Conservation (phyloP, 1,284 basidiomycete species). For the Heterobasidion irregulare region DNA sequence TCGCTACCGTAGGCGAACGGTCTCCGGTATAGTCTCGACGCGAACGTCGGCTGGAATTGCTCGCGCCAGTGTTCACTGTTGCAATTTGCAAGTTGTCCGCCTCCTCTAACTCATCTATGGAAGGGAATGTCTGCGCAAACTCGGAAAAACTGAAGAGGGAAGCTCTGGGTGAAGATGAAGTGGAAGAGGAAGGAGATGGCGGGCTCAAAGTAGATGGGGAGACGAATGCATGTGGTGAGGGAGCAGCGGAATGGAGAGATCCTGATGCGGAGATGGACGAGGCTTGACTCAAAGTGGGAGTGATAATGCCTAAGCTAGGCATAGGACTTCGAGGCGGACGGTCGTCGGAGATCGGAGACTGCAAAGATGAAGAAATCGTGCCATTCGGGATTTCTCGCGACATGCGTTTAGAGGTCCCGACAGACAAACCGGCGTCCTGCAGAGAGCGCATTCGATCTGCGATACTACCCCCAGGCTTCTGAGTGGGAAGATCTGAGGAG, state of each 20-base stretch:
- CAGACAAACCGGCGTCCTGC: constrained; percentile 53
- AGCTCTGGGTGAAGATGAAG: constrained; percentile 28
- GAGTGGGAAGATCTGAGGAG: constrained; percentile 24
- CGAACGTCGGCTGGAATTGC: constrained; percentile 8
- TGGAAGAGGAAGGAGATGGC: constrained; percentile 59
- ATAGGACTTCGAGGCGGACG: constrained; percentile 8
- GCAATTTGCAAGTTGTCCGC: constrained; percentile 37
- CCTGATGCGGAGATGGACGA: constrained; percentile 13
- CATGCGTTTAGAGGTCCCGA: constrained; percentile 41
- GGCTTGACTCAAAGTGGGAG: constrained; percentile 8
- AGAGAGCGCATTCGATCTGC: constrained; percentile 67
- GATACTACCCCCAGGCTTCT: constrained; percentile 45
- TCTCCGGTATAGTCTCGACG: constrained; percentile 3
- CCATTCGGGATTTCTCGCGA: constrained; percentile 38
- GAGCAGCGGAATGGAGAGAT: constrained; percentile 9
- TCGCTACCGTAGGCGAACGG: constrained; percentile 14
- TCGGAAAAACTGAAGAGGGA: constrained; percentile 34
- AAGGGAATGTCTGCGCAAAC: constrained; percentile 58
- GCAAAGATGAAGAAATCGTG: constrained; percentile 23
- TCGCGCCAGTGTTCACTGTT: constrained; percentile 28
- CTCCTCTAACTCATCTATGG: constrained; percentile 69
- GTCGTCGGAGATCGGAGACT: constrained; percentile 16
- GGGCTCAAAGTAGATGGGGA: constrained; percentile 61
- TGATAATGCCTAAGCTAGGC: constrained; percentile 6
- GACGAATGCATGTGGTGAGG: constrained; percentile 48